Evolutionary conservation across 1,284 basidiomycete species (phyloP).

Genomic region (Sanghuangporus weigelae): DNA sequence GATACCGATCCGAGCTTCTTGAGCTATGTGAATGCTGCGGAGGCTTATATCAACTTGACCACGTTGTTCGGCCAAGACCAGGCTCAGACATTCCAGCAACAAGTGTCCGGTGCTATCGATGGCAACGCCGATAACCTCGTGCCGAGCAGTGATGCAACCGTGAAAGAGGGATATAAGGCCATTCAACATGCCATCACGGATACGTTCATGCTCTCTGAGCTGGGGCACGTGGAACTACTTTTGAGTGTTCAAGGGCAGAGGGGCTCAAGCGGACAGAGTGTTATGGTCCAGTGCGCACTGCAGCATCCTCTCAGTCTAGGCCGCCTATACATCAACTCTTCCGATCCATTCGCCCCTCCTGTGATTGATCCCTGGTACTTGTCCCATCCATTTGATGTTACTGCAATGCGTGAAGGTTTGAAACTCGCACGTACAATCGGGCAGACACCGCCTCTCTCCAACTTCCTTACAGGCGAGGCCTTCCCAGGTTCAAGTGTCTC

Average conservation of each 20-base stretch:
- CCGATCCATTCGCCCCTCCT: constrained; percentile 49
- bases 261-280: constrained; percentile 29
- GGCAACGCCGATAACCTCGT: constrained; percentile 37
- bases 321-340: constrained; percentile 40
- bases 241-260: constrained; percentile 47
- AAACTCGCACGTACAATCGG: constrained; percentile 47
- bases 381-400: constrained; percentile 43
- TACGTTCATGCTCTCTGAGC: constrained; percentile 35
- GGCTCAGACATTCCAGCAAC: constrained; percentile 28
- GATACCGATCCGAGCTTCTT: constrained; percentile 37
- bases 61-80: constrained; percentile 38
- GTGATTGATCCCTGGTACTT: constrained; percentile 62
- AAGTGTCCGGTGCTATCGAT: constrained; percentile 31
- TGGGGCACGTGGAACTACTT: constrained; percentile 58
- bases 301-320: constrained; percentile 57
- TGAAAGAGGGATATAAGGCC: constrained; percentile 57
- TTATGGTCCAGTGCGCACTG: constrained; percentile 59
- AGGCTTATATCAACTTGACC: constrained; percentile 58
- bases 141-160: constrained; percentile 41
- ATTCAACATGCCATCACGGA: constrained; percentile 50
- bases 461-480: constrained; percentile 32
- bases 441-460: constrained; percentile 33
- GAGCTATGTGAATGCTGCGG: constrained; percentile 63
- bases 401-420: constrained; percentile 52
- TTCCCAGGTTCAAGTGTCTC: constrained; percentile 35